Percentiles rank a stretch among this genome's conserved stretches.
Conservation (phyloP, 106 monocot genomes). For the Gastrodia elata region DNA sequence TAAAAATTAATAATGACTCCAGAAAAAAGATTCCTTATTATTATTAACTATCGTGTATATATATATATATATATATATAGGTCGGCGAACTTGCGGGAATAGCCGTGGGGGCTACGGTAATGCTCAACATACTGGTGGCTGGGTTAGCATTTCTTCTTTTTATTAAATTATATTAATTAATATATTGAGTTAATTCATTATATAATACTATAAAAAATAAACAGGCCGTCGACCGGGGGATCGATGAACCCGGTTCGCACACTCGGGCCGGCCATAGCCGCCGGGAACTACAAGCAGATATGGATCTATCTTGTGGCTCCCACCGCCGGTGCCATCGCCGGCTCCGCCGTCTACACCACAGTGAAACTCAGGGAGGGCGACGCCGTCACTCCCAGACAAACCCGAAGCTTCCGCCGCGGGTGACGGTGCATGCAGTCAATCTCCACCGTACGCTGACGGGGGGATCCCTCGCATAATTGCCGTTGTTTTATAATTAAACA, state of each 20-base stretch:
- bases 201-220: background rate
- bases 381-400: constrained; percentile 12
- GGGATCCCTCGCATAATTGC: background rate
- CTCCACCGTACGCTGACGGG: background rate
- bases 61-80: no score
- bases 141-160: constrained; percentile 36
- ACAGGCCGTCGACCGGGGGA: constrained; percentile 61
- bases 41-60: no score
- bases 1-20: no score
- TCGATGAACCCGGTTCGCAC: constrained; percentile 97
- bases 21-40: no score
- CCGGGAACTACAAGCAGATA: constrained; percentile 77
- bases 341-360: constrained; percentile 56
- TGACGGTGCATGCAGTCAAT: background rate
- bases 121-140: constrained; percentile 75
- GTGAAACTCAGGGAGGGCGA: constrained; percentile 62
- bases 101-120: constrained; percentile 87
- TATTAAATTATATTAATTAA: background rate
- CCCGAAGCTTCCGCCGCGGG: constrained; percentile 54
- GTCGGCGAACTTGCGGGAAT: constrained; percentile 88
- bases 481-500: no score
- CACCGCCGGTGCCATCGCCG: constrained; percentile 47
- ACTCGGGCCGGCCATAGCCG: constrained; percentile 75
- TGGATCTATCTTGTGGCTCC: constrained; percentile 89
- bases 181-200: background rate